phyloP scores from a whole-genome alignment of 2,329 filamentous ascomycete species.

The Emmonsia crescens region DNA sequence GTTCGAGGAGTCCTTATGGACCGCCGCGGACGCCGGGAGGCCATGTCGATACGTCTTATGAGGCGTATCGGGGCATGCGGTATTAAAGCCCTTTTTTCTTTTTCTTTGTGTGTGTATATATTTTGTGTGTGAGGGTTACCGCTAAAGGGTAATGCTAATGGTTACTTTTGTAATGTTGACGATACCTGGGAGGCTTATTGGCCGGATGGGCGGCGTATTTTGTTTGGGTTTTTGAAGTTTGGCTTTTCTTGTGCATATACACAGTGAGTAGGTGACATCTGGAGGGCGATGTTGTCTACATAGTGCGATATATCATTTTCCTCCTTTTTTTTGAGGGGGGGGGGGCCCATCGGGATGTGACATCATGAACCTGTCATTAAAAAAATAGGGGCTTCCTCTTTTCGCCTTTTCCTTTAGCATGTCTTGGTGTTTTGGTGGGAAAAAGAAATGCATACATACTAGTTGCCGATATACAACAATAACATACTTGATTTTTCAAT shows the following conservation, averaged over 20 bases:
- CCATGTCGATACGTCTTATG: conserved; percentile 8
- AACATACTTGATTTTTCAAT: no score
- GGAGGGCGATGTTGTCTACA: neutral
- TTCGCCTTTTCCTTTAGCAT: no score
- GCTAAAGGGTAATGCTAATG: neutral
- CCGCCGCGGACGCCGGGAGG: neutral
- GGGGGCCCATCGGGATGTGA: no score
- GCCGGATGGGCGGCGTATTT: neutral
- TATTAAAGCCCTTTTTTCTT: neutral
- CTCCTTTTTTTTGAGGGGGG: neutral
- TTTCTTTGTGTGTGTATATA: neutral
- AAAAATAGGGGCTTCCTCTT: no score
- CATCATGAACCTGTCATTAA: no score
- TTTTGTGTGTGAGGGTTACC: neutral
- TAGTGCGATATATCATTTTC: neutral
- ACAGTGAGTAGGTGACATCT: neutral
- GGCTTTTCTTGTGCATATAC: neutral
- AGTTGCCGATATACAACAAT: no score
- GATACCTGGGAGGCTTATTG: neutral
- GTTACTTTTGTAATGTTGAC: neutral
- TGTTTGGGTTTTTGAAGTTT: neutral
- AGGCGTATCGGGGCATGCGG: conserved; percentile 9
- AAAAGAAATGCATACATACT: no score
- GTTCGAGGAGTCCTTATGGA: neutral
- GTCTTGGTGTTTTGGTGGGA: no score